Evolutionary conservation across 2,329 filamentous ascomycete species (phyloP).

Genomic region (Hymenoscyphus albidus): DNA sequence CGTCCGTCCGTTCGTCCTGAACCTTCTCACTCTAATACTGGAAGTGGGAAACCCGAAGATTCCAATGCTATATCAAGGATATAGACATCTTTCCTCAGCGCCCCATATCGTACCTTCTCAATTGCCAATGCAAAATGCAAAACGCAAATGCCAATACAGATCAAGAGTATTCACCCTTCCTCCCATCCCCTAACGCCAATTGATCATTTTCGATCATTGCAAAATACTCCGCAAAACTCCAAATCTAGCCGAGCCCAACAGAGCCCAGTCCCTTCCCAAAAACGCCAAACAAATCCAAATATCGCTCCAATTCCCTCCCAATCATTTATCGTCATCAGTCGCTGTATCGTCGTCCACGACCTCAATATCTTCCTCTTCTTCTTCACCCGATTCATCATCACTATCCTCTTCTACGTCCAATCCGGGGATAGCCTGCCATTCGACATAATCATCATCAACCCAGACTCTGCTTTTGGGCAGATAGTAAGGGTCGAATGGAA

Average conservation of each 20-base stretch:
- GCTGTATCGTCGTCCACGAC: slow-evolving; percentile 27
- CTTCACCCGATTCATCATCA: slow-evolving; percentile 39
- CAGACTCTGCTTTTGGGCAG: slow-evolving; percentile 82
- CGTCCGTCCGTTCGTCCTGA: not conserved
- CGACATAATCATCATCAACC: slow-evolving; percentile 79
- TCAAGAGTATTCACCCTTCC: not conserved
- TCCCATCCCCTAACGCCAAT: slow-evolving; percentile 9
- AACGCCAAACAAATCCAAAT: not conserved
- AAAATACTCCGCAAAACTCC: slow-evolving; percentile 9
- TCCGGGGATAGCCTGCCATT: slow-evolving; percentile 73
- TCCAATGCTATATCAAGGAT: slow-evolving; percentile 12
- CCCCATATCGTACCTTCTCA: not conserved
- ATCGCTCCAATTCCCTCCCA: slow-evolving; percentile 8
- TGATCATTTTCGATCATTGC: not conserved
- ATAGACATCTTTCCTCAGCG: slow-evolving; percentile 19
- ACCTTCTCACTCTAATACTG: not conserved
- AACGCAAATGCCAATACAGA: not conserved
- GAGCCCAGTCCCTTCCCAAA: not conserved
- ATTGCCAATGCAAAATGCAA: not conserved
- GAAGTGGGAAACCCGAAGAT: slow-evolving; percentile 2
- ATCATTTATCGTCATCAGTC: slow-evolving; percentile 29
- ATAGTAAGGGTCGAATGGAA: slow-evolving; percentile 96
- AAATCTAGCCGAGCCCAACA: not conserved
- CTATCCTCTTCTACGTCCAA: slow-evolving; percentile 56
- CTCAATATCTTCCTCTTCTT: slow-evolving; percentile 26